phyloP scores from a whole-genome alignment of 768 basidiomycete species.

The Gautieria morchelliformis region DNA sequence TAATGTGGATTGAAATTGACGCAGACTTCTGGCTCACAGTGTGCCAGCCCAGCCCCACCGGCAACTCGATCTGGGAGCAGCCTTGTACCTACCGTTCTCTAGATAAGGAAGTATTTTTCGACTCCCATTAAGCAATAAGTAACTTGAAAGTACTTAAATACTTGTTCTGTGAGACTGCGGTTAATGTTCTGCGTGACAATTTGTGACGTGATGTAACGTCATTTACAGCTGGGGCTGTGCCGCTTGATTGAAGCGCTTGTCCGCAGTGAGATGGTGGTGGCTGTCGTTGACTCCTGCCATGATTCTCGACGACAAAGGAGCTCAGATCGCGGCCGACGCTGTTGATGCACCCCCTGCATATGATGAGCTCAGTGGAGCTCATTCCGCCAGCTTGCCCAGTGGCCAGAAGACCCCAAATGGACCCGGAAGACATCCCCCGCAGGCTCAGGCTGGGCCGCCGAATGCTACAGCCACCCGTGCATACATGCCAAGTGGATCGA shows the following conservation, averaged over 20 bases:
- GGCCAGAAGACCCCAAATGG: not conserved
- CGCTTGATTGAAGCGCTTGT: not conserved
- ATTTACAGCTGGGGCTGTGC: not conserved
- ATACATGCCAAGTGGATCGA: not conserved
- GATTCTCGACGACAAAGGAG: not conserved
- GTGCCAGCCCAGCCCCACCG: too few relatives aligned
- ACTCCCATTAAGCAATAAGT: too few relatives aligned
- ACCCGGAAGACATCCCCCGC: not conserved
- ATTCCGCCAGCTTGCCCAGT: not conserved
- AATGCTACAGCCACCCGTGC: too few relatives aligned
- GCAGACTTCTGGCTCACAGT: too few relatives aligned
- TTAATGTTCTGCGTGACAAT: not conserved
- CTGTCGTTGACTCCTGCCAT: not conserved
- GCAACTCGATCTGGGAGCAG: too few relatives aligned
- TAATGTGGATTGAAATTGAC: too few relatives aligned
- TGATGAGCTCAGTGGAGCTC: not conserved
- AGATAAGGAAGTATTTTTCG: too few relatives aligned
- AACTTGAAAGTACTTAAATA: too few relatives aligned
- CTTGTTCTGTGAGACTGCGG: too few relatives aligned
- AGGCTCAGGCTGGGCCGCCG: not conserved
- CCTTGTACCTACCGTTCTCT: too few relatives aligned
- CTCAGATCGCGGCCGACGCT: not conserved
- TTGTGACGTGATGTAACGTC: not conserved
- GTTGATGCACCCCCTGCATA: conserved; percentile 1
- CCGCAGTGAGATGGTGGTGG: not conserved